Evolutionary conservation across 1,139 yeast species (phyloP).

Genomic region (Fermentozyma sake): DNA sequence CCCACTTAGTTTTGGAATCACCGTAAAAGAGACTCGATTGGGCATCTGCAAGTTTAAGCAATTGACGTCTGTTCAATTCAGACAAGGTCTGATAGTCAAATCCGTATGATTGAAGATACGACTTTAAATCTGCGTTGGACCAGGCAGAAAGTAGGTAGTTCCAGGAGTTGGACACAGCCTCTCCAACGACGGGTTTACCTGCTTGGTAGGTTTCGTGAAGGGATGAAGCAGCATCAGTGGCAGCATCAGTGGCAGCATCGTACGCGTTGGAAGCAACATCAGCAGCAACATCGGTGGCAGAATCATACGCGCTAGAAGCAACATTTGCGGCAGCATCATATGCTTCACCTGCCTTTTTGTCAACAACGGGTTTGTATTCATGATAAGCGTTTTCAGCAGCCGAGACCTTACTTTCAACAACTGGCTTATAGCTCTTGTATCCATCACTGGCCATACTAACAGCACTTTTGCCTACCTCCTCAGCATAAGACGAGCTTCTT

Average conservation of each 20-base stretch:
- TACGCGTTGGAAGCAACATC: slow-evolving; percentile 3
- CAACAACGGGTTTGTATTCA: slow-evolving; percentile 7
- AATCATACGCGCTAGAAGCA: slow-evolving; percentile 4
- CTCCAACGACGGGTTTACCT: neutral
- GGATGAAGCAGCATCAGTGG: neutral
- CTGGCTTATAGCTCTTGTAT: slow-evolving; percentile 1
- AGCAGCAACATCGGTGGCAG: slow-evolving; percentile 8
- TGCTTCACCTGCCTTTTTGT: slow-evolving; percentile 4
- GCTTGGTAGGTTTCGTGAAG: neutral
- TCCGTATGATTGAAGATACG: slow-evolving; percentile 52
- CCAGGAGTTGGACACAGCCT: slow-evolving; percentile 9
- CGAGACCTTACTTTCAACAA: neutral
- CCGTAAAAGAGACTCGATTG: slow-evolving; percentile 24
- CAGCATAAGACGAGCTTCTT: slow-evolving; percentile 4
- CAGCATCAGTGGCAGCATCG: slow-evolving; percentile 1
- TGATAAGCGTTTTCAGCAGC: slow-evolving; percentile 5
- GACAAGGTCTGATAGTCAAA: slow-evolving; percentile 28
- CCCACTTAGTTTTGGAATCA: slow-evolving; percentile 17
- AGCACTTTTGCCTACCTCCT: slow-evolving; percentile 6
- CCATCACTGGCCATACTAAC: slow-evolving; percentile 7
- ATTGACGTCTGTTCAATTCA: slow-evolving; percentile 38
- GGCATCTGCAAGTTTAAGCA: slow-evolving; percentile 42
- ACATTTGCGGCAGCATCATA: slow-evolving; percentile 3
- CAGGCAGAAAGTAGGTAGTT: slow-evolving; percentile 27
- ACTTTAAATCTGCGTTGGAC: slow-evolving; percentile 50